Conservation (phyloP, 2,329 filamentous ascomycete species). For the Alternaria tenuissima region DNA sequence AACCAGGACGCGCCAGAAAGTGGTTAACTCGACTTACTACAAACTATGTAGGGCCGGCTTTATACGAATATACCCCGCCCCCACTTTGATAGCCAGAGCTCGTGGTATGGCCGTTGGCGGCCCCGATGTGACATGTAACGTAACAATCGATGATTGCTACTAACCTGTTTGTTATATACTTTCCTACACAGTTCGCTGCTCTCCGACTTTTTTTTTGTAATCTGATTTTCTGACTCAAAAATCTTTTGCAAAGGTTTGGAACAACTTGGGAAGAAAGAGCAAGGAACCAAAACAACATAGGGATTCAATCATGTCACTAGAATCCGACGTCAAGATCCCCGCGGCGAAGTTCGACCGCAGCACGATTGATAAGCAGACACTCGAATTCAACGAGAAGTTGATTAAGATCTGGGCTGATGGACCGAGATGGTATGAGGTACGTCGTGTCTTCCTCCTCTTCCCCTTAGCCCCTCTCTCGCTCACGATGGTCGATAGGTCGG, state of each 20-base stretch:
- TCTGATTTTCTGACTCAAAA: too few relatives aligned
- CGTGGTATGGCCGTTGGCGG: too few relatives aligned
- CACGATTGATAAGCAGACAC: conserved; percentile 52
- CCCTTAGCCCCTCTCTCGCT: background rate
- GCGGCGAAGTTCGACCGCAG: conserved; percentile 55
- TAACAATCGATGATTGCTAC: too few relatives aligned
- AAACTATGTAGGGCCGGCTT: background rate
- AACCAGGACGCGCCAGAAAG: background rate
- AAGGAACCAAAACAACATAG: background rate
- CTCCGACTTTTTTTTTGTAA: too few relatives aligned
- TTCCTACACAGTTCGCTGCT: too few relatives aligned
- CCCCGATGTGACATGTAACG: too few relatives aligned
- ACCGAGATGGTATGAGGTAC: conserved; percentile 63
- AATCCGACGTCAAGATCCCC: conserved; percentile 54
- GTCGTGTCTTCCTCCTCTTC: background rate
- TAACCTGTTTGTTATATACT: too few relatives aligned
- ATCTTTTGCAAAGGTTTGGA: background rate
- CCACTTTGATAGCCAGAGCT: conserved; percentile 4
- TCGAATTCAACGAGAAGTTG: conserved; percentile 55
- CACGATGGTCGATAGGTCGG: conserved; percentile 53
- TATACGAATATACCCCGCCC: conserved; percentile 15
- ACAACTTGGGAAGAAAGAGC: background rate
- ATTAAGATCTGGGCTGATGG: conserved; percentile 54
- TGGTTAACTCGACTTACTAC: background rate
- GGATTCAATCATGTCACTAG: conserved; percentile 32